These are phyloP conservation scores for Pseudonitzschia multiseries DNA, from an alignment of 108 stramenopile genomes.

Conservation along the genomic window DNA sequence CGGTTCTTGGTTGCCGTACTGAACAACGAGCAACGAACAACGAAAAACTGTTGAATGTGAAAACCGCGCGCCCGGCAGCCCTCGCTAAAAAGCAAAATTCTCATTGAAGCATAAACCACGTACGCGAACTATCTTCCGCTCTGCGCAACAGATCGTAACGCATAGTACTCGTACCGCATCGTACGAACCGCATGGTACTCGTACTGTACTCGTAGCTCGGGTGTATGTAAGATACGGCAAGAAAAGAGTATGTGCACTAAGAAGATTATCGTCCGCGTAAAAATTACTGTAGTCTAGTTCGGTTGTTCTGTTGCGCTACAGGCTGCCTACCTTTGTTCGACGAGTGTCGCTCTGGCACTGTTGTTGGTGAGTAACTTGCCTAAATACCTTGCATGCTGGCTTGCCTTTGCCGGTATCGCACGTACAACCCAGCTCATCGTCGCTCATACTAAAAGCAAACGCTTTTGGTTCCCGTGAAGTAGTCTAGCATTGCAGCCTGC, in stretches of 20 bases:
- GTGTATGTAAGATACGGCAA: too few species aligned
- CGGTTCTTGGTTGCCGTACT: too few species aligned
- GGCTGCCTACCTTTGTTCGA: not conserved
- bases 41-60: too few species aligned
- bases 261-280: not conserved
- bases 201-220: too few species aligned
- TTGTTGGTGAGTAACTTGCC: too few species aligned
- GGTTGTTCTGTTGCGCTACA: not conserved
- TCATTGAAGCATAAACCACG: not conserved
- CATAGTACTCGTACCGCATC: too few species aligned
- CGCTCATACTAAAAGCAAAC: not conserved
- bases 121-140: not conserved
- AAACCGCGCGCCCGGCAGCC: too few species aligned
- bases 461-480: not conserved
- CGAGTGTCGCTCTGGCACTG: not conserved
- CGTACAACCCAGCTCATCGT: not conserved
- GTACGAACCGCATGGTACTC: too few species aligned
- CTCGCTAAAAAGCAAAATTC: conserved; percentile 2
- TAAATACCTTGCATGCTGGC: too few species aligned
- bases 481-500: not conserved
- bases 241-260: too few species aligned
- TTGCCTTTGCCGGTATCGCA: not conserved
- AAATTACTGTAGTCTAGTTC: not conserved
- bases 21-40: too few species aligned
- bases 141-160: too few species aligned